A percentile compares a stretch with the other conserved stretches of the same genome.
Evolutionary conservation across 2,329 filamentous ascomycete species (phyloP).

Genomic region (Penicillium sp.): DNA sequence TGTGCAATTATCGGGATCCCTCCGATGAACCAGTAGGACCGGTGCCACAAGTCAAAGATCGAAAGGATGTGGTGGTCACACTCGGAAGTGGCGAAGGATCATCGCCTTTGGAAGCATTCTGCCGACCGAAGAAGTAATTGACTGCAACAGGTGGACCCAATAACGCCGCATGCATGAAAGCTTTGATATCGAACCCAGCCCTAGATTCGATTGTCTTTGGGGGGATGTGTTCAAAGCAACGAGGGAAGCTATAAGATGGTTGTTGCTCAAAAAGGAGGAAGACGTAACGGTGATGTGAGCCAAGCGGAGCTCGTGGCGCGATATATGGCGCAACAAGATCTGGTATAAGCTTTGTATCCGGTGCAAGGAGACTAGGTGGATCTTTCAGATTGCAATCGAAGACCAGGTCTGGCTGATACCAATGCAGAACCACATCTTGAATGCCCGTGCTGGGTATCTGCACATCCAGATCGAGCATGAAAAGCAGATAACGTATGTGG

Average conservation of each 20-base stretch:
- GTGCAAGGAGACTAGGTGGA: neutral
- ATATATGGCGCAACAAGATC: slow-evolving; percentile 24
- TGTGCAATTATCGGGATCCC: neutral
- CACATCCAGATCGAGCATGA: slow-evolving; percentile 29
- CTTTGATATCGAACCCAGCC: slow-evolving; percentile 34
- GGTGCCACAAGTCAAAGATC: slow-evolving; percentile 12
- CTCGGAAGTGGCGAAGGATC: slow-evolving; percentile 3
- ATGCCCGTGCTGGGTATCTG: slow-evolving; percentile 10
- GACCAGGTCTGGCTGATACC: slow-evolving; percentile 26
- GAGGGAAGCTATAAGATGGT: slow-evolving; percentile 26
- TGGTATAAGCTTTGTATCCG: neutral
- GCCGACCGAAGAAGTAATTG: slow-evolving; percentile 42
- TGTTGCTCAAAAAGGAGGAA: slow-evolving; percentile 31
- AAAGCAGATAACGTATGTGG: slow-evolving; percentile 16
- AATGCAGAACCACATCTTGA: slow-evolving; percentile 26
- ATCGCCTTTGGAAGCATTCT: slow-evolving; percentile 17
- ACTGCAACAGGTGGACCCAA: slow-evolving; percentile 33
- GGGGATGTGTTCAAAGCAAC: slow-evolving; percentile 32
- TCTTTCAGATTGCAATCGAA: slow-evolving; percentile 4
- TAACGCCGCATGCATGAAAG: slow-evolving; percentile 34
- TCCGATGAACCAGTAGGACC: neutral
- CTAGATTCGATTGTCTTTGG: slow-evolving; percentile 24
- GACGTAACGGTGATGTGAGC: slow-evolving; percentile 32
- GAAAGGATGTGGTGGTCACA: slow-evolving; percentile 22
- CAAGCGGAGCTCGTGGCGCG: slow-evolving; percentile 27